Evolutionary conservation across 2,329 filamentous ascomycete species (phyloP).

Genomic region (Arthrobotrys megalospora): DNA sequence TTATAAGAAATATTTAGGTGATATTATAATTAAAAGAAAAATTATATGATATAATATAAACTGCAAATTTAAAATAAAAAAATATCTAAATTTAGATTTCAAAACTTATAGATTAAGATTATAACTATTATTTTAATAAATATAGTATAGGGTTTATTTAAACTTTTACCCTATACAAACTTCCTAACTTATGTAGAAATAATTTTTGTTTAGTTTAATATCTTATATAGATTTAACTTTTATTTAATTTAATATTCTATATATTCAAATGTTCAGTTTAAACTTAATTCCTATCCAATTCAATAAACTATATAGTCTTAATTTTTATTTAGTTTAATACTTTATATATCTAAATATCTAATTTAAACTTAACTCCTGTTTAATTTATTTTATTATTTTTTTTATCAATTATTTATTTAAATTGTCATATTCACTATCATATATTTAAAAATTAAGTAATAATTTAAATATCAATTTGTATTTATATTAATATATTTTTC

Average conservation of each 20-base stretch:
- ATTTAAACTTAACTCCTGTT: conserved; percentile 14
- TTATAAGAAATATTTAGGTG: no score
- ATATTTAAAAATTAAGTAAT: no score
- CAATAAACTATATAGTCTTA: neutral
- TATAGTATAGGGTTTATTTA: no score
- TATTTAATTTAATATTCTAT: conserved; percentile 5
- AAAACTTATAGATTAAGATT: neutral
- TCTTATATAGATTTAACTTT: neutral
- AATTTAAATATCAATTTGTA: no score
- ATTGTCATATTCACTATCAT: no score
- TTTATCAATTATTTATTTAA: no score
- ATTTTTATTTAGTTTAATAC: neutral
- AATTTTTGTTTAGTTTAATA: no score
- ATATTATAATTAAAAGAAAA: no score
- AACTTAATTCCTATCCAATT: neutral
- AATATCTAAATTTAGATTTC: neutral
- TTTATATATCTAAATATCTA: neutral
- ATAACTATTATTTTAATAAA: conserved; percentile 1
- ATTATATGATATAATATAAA: neutral
- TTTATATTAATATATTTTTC: no score
- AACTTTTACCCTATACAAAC: conserved; percentile 3
- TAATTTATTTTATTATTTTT: conserved; percentile 1
- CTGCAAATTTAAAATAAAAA: neutral
- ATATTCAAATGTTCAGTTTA: neutral
- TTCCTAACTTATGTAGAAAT: no score